Evolutionary conservation across 495 filamentous ascomycete genomes (phyloP), one percentile per base, ranked within the genome.

Genomic region (Aspergillus campestris): DNA sequence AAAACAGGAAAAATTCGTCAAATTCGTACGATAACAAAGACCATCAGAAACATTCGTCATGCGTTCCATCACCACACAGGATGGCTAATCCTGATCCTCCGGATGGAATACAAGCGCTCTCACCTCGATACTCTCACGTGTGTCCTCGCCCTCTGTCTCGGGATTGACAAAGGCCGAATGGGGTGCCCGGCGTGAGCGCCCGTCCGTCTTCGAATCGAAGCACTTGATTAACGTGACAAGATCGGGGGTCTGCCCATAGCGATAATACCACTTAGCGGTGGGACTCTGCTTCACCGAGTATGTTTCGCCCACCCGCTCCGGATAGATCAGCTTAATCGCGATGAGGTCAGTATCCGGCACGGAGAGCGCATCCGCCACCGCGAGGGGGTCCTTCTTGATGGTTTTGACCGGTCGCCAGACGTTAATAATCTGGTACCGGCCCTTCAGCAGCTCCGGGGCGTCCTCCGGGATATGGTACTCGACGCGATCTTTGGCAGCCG

Each of bases 351-450:
- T 61, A 1, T 77, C 72, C 0, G 57, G 56, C 0, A 79, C 70
- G 3, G 59, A 59, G 42, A 66, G 55, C 0, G 69, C 70, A 40
- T 84, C 79, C 0, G 80, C 80, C 12, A 86, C 66, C 3, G 73
- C 74, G 0, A 86, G 65, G 0, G 82, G 82, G 52, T 86, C 81
- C 34, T 76, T 75, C 31, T 67, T 57, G 38, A 86, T 77, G 0
- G 72, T 73, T 48, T 75, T 74, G 52, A 87, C 86, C 1, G 84
- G 83, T 0, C 84, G 79, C 84, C 83, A 87, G 45, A 87, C 83
- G 50, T 88, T 88, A 66, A 89, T 85, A 58, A 87, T 84, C 57
- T 87, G 82, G 55, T 79, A 82, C 7, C 83, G 74, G 15, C 76
- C 75, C 51, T 79, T 71, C 6, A 83, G 60, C 0, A 89, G 71